A percentile compares a stretch with the other conserved stretches of the same genome.
Evolutionary conservation across 1,284 basidiomycete genomes (phyloP).

Genomic region (Cryptococcus neoformans): DNA sequence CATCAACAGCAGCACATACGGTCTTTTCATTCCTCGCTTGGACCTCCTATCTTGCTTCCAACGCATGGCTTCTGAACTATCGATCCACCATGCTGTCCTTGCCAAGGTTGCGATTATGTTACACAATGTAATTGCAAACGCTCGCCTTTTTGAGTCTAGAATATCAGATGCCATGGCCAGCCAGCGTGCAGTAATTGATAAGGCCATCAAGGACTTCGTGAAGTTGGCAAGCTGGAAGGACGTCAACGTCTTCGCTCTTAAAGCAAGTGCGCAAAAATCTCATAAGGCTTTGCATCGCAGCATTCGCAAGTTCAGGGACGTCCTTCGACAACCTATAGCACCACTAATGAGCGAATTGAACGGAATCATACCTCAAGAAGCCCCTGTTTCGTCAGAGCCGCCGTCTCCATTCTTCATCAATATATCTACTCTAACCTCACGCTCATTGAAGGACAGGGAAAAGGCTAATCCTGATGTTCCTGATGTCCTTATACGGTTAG

Average conservation of each 20-base stretch:
- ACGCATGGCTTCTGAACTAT: slow-evolving; percentile 44
- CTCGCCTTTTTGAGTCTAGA: slow-evolving; percentile 59
- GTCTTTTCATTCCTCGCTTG: slow-evolving; percentile 74
- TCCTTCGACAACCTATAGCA: slow-evolving; percentile 70
- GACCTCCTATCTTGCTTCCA: slow-evolving; percentile 68
- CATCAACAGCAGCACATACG: slow-evolving; percentile 71
- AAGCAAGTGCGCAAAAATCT: slow-evolving; percentile 84
- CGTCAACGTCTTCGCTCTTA: slow-evolving; percentile 90
- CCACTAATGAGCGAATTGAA: slow-evolving; percentile 39
- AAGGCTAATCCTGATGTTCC: slow-evolving; percentile 9
- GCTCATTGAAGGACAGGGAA: slow-evolving; percentile 12
- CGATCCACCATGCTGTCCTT: slow-evolving; percentile 21
- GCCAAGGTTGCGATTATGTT: slow-evolving; percentile 59
- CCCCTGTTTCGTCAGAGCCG: slow-evolving; percentile 3
- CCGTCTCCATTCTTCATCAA: slow-evolving; percentile 8
- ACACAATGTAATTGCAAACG: slow-evolving; percentile 65
- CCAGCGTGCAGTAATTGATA: slow-evolving; percentile 68
- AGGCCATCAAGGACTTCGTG: slow-evolving; percentile 79
- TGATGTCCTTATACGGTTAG: slow-evolving; percentile 24
- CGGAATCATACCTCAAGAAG: slow-evolving; percentile 33
- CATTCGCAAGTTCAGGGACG: slow-evolving; percentile 87
- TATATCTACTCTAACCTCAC: slow-evolving; percentile 3
- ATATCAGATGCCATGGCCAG: slow-evolving; percentile 58
- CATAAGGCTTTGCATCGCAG: slow-evolving; percentile 91
- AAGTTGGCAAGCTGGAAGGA: slow-evolving; percentile 99